Evolutionary conservation across 1,139 yeast genomes (phyloP).

Genomic region (Saccharomyces hybrid): DNA sequence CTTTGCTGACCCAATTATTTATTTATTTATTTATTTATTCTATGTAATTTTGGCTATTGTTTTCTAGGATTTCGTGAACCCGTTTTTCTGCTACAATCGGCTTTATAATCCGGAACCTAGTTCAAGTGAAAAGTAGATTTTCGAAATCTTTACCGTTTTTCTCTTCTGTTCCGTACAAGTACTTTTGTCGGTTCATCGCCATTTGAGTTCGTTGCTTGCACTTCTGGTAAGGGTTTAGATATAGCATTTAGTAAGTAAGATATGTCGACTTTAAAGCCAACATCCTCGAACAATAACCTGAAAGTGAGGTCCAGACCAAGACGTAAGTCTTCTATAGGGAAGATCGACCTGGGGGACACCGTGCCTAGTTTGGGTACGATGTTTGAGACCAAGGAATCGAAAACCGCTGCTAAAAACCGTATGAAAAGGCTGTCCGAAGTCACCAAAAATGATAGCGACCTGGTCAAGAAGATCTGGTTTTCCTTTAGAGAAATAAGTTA

Average conservation of each 20-base stretch:
- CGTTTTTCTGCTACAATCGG: neutral
- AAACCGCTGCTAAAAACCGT: slow-evolving; percentile 21
- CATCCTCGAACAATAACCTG: neutral
- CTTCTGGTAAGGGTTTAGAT: neutral
- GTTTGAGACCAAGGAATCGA: slow-evolving; percentile 19
- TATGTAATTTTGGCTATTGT: neutral
- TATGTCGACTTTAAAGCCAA: neutral
- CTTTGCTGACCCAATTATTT: neutral
- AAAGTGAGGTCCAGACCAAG: slow-evolving; percentile 17
- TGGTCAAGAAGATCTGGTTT: slow-evolving; percentile 41
- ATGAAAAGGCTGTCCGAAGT: slow-evolving; percentile 17
- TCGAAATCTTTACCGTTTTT: neutral
- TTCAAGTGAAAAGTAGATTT: neutral
- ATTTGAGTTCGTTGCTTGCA: neutral
- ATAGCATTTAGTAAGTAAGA: neutral
- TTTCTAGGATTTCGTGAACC: neutral
- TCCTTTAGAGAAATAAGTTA: slow-evolving; percentile 54
- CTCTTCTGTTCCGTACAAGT: neutral
- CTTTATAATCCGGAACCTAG: neutral
- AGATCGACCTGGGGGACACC: slow-evolving; percentile 23
- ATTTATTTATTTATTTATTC: neutral
- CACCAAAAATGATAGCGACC: slow-evolving; percentile 18
- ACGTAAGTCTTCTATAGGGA: slow-evolving; percentile 27
- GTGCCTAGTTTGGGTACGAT: slow-evolving; percentile 23
- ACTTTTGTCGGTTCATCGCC: neutral